These are phyloP conservation scores for Vitis riparia DNA, from an alignment of 164 flowering plant species.

Conservation along the genomic window DNA sequence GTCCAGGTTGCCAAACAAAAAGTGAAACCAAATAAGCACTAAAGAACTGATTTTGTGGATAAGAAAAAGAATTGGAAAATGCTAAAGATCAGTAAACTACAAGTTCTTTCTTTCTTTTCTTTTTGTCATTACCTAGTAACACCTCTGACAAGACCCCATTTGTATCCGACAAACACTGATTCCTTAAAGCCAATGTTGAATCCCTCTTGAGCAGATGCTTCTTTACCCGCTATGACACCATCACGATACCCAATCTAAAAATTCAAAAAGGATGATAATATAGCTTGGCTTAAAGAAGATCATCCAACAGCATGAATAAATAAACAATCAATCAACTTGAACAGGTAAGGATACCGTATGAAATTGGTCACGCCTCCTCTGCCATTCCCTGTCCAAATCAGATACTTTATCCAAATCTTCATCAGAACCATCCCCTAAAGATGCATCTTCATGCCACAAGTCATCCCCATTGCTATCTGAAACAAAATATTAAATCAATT, in stretches of 20 bases:
- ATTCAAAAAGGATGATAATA: constrained; percentile 17
- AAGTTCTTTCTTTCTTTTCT: too few species aligned
- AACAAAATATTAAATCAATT: constrained; percentile 9
- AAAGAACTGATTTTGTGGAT: background rate
- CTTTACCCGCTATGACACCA: constrained; percentile 76
- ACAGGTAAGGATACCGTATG: constrained; percentile 48
- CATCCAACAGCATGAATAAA: background rate
- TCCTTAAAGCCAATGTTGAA: constrained; percentile 78
- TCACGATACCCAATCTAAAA: constrained; percentile 81
- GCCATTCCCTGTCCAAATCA: constrained; percentile 73
- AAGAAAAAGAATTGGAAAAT: background rate
- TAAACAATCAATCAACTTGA: background rate
- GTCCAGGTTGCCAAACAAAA: background rate
- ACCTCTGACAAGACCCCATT: constrained; percentile 81
- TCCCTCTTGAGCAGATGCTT: constrained; percentile 83
- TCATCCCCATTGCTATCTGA: constrained; percentile 36
- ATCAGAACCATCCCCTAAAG: constrained; percentile 32
- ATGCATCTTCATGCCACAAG: constrained; percentile 42
- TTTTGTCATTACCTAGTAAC: constrained; percentile 59
- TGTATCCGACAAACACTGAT: constrained; percentile 63
- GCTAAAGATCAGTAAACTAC: background rate
- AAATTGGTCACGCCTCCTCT: constrained; percentile 54
- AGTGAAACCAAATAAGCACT: background rate
- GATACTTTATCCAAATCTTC: constrained; percentile 28
- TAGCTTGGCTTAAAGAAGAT: background rate